Base-by-base conservation (phyloP, 148 eudicot genomes). In the Persicaria maculosa region DNA sequence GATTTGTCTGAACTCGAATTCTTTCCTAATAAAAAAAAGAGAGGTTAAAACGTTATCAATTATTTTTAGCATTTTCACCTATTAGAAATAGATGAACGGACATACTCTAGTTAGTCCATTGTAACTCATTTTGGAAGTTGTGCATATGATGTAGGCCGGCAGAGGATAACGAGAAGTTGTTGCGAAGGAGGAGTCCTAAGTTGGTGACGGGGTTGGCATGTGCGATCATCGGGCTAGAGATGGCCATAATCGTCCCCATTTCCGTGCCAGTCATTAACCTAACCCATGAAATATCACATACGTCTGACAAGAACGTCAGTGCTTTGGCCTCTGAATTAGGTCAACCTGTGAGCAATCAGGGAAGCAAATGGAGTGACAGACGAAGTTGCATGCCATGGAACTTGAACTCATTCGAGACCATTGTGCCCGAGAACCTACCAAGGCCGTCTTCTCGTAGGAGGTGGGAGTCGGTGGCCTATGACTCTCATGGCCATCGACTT, bases 361-460 rank as follows among this genome's bases (percentile, higher is more conserved):
- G 78, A 47, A 64, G n/a, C 22, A 83, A 82, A 77, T 93, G 98
- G 98, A 93, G 98, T 77, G 90, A 88, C 11, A 84, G 82, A 73
- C 79, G 93, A 68, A 65, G 64, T 6, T 93, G 97, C 50, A 82
- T 78, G 45, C 81, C 97, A 5, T 93, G 97, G 98, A 79, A 75
- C 44, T n/a, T 81, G 76, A 91, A 89, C 77, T 86, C 97, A 2
- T 79, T 86, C 4, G 98, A 93, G 73, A 91, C 88, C 1, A 81
- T 93, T 70, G 97, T 93, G 72, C 98, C 98, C 22, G 98, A 93
- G 68, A 85, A 93, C 59, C 84, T 93, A 2, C 98, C 98, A 4
- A 80, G 98, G 78, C 95, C 93, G 17, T 82, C 83, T 47, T 83
- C 86, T 62, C 83, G 72, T 47, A 88, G 92, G 48, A 82, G 80